These are phyloP conservation scores for Macrophomina tecta DNA, from an alignment of 2,329 filamentous ascomycete species.

Conservation along the genomic window DNA sequence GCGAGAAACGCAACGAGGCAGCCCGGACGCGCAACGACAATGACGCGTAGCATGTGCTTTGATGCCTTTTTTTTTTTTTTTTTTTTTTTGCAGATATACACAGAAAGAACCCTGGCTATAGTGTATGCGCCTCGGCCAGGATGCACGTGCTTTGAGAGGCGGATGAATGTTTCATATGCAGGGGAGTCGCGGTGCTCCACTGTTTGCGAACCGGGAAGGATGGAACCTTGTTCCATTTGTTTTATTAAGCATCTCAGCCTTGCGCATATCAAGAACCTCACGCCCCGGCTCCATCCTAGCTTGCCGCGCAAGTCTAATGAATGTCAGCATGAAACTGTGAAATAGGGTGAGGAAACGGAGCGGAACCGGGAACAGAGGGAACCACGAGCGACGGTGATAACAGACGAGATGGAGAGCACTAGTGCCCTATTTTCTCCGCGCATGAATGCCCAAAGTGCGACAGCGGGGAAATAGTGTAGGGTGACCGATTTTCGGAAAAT, in stretches of 20 bases:
- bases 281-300: neutral
- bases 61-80: no score
- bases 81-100: neutral
- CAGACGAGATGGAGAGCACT: neutral
- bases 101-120: neutral
- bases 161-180: neutral
- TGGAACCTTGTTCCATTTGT: neutral
- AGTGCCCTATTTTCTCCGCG: neutral
- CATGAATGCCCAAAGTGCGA: neutral
- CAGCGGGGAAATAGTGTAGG: neutral
- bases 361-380: neutral
- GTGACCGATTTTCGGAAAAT: neutral
- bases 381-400: neutral
- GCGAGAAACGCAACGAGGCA: neutral
- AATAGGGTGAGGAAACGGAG: neutral
- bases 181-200: neutral
- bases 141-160: neutral
- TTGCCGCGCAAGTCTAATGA: neutral
- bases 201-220: neutral
- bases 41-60: neutral
- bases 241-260: conserved; percentile 15
- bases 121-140: neutral
- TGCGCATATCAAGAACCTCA: conserved; percentile 5
- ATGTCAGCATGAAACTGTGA: neutral
- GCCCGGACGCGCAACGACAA: neutral